Percentiles rank a stretch among this genome's conserved stretches.
phyloP scores from a whole-genome alignment of 352 stramenopile genomes.

The Phytophthora lateralis region DNA sequence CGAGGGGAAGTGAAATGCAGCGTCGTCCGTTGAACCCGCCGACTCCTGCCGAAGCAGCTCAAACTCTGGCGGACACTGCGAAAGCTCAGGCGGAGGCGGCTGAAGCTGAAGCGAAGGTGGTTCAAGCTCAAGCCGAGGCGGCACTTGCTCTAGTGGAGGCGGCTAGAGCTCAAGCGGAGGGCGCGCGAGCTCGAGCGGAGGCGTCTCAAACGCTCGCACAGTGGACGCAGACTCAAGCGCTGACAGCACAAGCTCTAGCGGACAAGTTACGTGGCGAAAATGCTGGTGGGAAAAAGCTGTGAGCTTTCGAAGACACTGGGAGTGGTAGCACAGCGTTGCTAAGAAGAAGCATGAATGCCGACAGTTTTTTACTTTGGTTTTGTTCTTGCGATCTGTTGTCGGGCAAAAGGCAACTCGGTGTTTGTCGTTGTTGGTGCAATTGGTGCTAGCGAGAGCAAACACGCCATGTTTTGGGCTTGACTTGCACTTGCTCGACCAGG shows the following conservation, averaged over 20 bases:
- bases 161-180: slow-evolving; percentile 25
- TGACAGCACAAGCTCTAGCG: slow-evolving; percentile 15
- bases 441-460: no score
- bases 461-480: no score
- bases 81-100: slow-evolving; percentile 21
- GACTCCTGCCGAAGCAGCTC: slow-evolving; percentile 16
- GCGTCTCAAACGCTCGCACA: slow-evolving; percentile 23
- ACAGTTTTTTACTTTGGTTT: no score
- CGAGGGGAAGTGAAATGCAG: slow-evolving; percentile 1
- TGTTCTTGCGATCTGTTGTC: no score
- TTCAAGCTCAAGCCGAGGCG: slow-evolving; percentile 29
- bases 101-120: slow-evolving; percentile 1
- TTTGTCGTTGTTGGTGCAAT: no score
- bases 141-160: slow-evolving; percentile 24
- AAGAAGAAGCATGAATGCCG: no score
- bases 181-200: slow-evolving; percentile 18
- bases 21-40: neutral
- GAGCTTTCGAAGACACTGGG: neutral
- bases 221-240: slow-evolving; percentile 21
- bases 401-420: no score
- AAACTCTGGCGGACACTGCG: slow-evolving; percentile 19
- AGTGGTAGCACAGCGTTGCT: no score
- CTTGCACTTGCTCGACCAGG: no score
- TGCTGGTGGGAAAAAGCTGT: neutral
- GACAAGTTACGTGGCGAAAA: slow-evolving; percentile 13